These are phyloP conservation scores for Aspergillus ochraceus DNA, from an alignment of 2,329 filamentous ascomycete species.

Conservation along the genomic window DNA sequence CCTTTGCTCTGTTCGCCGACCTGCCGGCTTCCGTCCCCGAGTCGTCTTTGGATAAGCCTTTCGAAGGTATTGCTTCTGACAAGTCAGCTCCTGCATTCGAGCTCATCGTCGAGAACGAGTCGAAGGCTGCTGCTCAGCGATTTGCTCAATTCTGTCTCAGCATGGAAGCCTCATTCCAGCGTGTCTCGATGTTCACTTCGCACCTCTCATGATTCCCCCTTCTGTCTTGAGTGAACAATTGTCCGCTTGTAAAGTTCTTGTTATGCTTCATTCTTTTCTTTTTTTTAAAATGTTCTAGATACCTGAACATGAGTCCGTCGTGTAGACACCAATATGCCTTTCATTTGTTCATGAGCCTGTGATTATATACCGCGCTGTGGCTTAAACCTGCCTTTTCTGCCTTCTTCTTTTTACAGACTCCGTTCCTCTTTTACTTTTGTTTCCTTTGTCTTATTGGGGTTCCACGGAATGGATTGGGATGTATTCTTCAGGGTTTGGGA, in stretches of 20 bases:
- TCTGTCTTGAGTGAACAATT: constrained; percentile 19
- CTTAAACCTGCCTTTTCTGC: constrained; percentile 6
- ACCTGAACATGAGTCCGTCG: constrained; percentile 8
- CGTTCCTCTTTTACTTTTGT: constrained; percentile 5
- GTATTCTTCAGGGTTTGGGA: constrained; percentile 1
- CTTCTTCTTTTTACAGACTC: constrained; percentile 1
- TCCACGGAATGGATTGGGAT: background rate
- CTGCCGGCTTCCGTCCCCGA: constrained; percentile 38
- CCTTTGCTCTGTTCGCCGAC: constrained; percentile 54
- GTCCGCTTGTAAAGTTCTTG: constrained; percentile 21
- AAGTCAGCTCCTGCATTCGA: constrained; percentile 65
- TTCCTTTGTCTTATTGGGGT: constrained; percentile 1
- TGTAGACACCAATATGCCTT: constrained; percentile 21
- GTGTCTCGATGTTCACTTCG: constrained; percentile 41
- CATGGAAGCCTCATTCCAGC: constrained; percentile 45
- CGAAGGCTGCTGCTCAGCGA: constrained; percentile 26
- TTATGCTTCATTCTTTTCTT: constrained; percentile 12
- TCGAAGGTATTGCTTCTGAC: constrained; percentile 59
- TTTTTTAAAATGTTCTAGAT: constrained; percentile 10
- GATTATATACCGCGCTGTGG: constrained; percentile 17
- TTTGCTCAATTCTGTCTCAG: constrained; percentile 40
- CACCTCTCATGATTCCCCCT: constrained; percentile 40
- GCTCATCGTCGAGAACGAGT: constrained; percentile 56
- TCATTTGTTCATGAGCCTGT: constrained; percentile 26
- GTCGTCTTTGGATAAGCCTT: constrained; percentile 30